These are phyloP conservation scores for Kwoniella dendrophila DNA, from an alignment of 768 basidiomycete genomes.

Conservation along the genomic window DNA sequence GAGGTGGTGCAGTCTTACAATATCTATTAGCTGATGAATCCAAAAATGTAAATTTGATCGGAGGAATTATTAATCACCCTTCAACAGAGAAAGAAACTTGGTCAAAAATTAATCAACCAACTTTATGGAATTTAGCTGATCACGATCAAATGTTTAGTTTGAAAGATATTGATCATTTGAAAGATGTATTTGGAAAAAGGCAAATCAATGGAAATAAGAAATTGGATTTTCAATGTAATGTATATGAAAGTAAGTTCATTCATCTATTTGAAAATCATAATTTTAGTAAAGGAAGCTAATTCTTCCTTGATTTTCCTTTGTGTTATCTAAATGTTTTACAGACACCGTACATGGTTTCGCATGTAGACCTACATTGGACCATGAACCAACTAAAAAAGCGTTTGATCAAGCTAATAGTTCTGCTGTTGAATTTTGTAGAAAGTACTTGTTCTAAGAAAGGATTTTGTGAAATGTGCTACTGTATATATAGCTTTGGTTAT, in stretches of 20 bases:
- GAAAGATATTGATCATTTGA: slow-evolving; percentile 28
- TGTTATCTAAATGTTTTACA: slow-evolving; percentile 22
- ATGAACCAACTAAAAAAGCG: slow-evolving; percentile 64
- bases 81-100: slow-evolving; percentile 22
- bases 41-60: slow-evolving; percentile 1
- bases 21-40: slow-evolving; percentile 24
- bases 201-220: slow-evolving; percentile 11
- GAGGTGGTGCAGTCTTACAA: slow-evolving; percentile 38
- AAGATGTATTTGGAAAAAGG: slow-evolving; percentile 27
- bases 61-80: slow-evolving; percentile 43
- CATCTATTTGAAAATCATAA: neutral
- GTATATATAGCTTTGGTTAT: neutral
- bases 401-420: slow-evolving; percentile 62
- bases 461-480: neutral
- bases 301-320: neutral
- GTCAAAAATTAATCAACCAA: slow-evolving; percentile 24
- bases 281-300: neutral
- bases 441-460: slow-evolving; percentile 53
- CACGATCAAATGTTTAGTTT: slow-evolving; percentile 36
- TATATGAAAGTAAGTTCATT: slow-evolving; percentile 30
- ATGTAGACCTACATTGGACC: slow-evolving; percentile 63
- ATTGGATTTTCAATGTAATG: slow-evolving; percentile 20
- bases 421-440: slow-evolving; percentile 60
- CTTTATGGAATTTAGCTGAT: slow-evolving; percentile 32
- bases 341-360: slow-evolving; percentile 67